These are phyloP conservation scores for Cordyceps tenuipes DNA, from an alignment of 2,329 filamentous ascomycete genomes.

Conservation along the genomic window DNA sequence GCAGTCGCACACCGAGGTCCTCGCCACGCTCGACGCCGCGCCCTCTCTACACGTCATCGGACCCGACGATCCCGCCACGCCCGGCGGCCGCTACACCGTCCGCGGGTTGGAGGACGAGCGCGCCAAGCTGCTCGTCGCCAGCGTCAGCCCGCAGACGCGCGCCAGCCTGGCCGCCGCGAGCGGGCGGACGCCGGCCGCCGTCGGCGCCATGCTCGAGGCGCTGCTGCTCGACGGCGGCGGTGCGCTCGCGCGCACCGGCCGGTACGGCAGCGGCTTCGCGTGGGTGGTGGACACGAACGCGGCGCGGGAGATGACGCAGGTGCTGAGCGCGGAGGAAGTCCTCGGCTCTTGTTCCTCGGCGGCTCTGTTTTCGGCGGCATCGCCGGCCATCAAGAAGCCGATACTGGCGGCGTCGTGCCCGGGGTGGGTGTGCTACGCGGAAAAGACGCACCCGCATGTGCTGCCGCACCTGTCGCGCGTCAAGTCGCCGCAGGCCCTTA, in stretches of 20 bases:
- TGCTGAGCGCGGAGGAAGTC: constrained; percentile 68
- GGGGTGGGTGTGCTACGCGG: constrained; percentile 90
- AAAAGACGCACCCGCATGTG: constrained; percentile 93
- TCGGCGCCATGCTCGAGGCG: constrained; percentile 73
- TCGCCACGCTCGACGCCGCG: constrained; percentile 67
- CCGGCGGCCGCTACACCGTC: constrained; percentile 29
- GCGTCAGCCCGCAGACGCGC: constrained; percentile 88
- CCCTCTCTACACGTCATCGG: constrained; percentile 37
- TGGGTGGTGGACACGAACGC: constrained; percentile 89
- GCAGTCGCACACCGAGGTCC: constrained; percentile 87
- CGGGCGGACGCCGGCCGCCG: too few relatives aligned
- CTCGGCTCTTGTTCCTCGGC: too few relatives aligned
- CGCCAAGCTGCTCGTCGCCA: constrained; percentile 80
- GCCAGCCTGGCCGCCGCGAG: too few relatives aligned
- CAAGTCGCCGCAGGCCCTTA: constrained; percentile 89
- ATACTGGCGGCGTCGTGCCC: constrained; percentile 86
- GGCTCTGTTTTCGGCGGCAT: neutral
- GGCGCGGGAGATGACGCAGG: constrained; percentile 73
- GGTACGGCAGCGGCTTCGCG: constrained; percentile 62
- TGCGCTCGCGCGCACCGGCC: constrained; percentile 60
- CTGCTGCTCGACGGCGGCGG: constrained; percentile 59
- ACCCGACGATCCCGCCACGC: constrained; percentile 22
- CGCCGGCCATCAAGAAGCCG: constrained; percentile 40
- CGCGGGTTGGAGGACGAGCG: constrained; percentile 48
- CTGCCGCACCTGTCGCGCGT: constrained; percentile 83